Evolutionary conservation across 306 rosid species (phyloP).

Genomic region (Lathyrus oleraceus): DNA sequence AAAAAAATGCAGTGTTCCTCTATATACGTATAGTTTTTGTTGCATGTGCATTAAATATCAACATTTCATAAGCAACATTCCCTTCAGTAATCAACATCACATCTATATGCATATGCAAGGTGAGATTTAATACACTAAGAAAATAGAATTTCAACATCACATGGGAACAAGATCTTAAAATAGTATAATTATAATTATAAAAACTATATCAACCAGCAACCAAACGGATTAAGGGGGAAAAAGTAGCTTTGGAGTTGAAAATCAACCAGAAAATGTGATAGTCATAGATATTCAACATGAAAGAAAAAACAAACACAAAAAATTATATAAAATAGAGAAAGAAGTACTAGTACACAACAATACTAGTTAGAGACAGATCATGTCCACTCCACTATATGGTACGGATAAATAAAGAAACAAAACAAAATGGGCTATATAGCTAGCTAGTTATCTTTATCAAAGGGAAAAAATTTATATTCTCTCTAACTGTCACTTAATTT

Average conservation of each 20-base stretch:
- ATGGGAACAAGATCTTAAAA: constrained; percentile 6
- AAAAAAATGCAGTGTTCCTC: constrained; percentile 45
- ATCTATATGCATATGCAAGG: constrained; percentile 42
- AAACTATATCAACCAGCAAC: constrained; percentile 51
- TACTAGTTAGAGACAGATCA: constrained; percentile 27
- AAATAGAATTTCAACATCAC: constrained; percentile 29
- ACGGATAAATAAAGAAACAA: constrained; percentile 40
- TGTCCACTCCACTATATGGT: constrained; percentile 32
- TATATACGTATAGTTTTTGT: constrained; percentile 34
- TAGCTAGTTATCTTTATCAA: constrained; percentile 19
- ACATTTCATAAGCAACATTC: constrained; percentile 40
- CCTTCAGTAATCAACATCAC: constrained; percentile 51
- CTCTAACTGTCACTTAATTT: no score
- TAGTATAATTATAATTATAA: constrained; percentile 33
- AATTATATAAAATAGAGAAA: constrained; percentile 14
- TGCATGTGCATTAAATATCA: constrained; percentile 51
- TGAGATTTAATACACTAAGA: constrained; percentile 16
- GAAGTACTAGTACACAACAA: constrained; percentile 1
- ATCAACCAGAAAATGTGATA: constrained; percentile 39
- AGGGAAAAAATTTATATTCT: background rate
- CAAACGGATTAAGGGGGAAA: constrained; percentile 53
- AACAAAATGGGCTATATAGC: background rate
- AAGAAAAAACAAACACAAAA: constrained; percentile 17
- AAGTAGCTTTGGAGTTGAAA: constrained; percentile 57
- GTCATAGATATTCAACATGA: constrained; percentile 36